Conservation (phyloP, 495 filamentous ascomycete genomes). For the Lasiosphaeriaceae sp. region DNA sequence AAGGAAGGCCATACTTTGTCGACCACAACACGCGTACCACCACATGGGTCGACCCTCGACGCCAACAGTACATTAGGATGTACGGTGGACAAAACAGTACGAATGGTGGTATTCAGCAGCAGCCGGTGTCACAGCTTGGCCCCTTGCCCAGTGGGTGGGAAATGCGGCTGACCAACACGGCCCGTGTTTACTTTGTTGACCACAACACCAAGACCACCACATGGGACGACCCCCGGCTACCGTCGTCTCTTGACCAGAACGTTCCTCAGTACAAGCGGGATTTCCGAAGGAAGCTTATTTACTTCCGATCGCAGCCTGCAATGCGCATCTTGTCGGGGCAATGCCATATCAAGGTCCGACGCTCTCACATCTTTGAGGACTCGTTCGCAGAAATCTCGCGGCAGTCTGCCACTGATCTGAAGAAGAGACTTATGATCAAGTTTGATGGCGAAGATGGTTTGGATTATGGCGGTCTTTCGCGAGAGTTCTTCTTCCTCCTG, state of each 20-base stretch:
- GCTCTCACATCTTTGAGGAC: slow-evolving; percentile 97
- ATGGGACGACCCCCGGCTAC: slow-evolving; percentile 96
- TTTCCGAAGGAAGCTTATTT: slow-evolving; percentile 95
- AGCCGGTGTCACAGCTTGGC: slow-evolving; percentile 96
- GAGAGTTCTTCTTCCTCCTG: slow-evolving; percentile 99
- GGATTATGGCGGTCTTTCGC: slow-evolving; percentile 96
- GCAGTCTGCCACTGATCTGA: slow-evolving; percentile 91
- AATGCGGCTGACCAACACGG: slow-evolving; percentile 98
- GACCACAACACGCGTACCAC: slow-evolving; percentile 98
- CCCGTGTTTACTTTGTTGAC: slow-evolving; percentile 96
- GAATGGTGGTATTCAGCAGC: slow-evolving; percentile 89
- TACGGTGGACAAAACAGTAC: slow-evolving; percentile 77
- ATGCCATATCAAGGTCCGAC: slow-evolving; percentile 95
- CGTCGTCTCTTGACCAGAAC: slow-evolving; percentile 95
- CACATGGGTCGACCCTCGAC: slow-evolving; percentile 97
- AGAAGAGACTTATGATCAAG: slow-evolving; percentile 99
- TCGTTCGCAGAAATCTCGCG: slow-evolving; percentile 98
- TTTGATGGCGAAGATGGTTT: slow-evolving; percentile 98
- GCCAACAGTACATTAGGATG: slow-evolving; percentile 98
- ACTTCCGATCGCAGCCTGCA: slow-evolving; percentile 97
- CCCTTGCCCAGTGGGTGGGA: slow-evolving; percentile 97
- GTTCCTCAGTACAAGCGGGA: slow-evolving; percentile 99
- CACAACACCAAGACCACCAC: slow-evolving; percentile 99
- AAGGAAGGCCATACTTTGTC: slow-evolving; percentile 96
- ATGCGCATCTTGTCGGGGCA: slow-evolving; percentile 93